Percentiles rank a stretch among this genome's conserved stretches.
Conservation (phyloP, 768 basidiomycete species). For the Phlebiopsis gigantea region DNA sequence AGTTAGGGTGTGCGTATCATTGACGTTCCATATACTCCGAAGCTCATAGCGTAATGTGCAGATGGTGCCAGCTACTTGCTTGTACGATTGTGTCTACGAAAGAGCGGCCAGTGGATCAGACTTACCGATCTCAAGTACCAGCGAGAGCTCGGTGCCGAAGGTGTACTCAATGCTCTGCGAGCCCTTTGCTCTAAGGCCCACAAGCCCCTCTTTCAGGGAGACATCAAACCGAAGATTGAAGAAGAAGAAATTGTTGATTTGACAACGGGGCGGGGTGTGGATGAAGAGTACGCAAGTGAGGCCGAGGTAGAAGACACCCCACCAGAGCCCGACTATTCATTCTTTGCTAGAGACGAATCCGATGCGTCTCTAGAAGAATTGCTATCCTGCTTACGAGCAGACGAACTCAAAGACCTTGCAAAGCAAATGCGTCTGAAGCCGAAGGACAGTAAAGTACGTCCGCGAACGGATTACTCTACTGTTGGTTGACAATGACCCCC, state of each 20-base stretch:
- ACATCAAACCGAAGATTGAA: conserved; percentile 17
- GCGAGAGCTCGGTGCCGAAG: conserved; percentile 33
- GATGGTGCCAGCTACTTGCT: conserved; percentile 59
- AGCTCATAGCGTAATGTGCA: conserved; percentile 17
- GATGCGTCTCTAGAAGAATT: conserved; percentile 36
- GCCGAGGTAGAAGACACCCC: neutral
- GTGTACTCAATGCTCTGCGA: conserved; percentile 36
- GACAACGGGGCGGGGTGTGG: conserved; percentile 18
- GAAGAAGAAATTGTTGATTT: conserved; percentile 32
- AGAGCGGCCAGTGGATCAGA: conserved; percentile 50
- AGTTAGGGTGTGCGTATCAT: conserved; percentile 45
- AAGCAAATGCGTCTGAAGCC: conserved; percentile 39
- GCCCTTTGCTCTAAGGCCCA: conserved; percentile 31
- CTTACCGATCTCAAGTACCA: conserved; percentile 38
- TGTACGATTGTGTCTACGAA: conserved; percentile 57
- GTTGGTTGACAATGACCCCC: neutral
- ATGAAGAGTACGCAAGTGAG: neutral
- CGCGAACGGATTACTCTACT: neutral
- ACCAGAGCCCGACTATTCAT: conserved; percentile 12
- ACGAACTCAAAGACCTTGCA: conserved; percentile 40
- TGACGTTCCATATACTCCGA: neutral
- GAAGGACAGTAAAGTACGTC: conserved; percentile 27
- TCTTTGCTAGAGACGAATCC: conserved; percentile 36
- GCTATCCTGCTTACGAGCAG: conserved; percentile 35
- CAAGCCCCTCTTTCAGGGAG: neutral